Evolutionary conservation across 139 green algal species (phyloP).

Genomic region (Parachlorella kessleri): DNA sequence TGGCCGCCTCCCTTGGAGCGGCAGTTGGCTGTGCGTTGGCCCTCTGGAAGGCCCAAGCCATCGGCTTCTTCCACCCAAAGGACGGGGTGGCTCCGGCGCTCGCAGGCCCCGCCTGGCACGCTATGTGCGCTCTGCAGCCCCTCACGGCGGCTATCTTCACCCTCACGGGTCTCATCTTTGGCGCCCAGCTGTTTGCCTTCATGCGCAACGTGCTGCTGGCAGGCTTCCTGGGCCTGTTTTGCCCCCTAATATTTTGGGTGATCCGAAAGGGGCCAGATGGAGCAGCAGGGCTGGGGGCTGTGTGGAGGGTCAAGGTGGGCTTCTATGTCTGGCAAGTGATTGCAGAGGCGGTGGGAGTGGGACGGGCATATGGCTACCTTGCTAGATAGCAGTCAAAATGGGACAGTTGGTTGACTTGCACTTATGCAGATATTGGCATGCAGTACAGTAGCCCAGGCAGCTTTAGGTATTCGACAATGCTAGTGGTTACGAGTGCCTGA

Average conservation of each 20-base stretch:
- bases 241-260: slow-evolving; percentile 1
- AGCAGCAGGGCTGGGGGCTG: not conserved
- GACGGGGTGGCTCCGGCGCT: not conserved
- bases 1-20: not conserved
- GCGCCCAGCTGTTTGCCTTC: slow-evolving; percentile 6
- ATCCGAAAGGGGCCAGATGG: not conserved
- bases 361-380: not conserved
- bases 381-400: too few species aligned
- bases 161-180: slow-evolving; percentile 12
- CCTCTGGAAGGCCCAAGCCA: not conserved
- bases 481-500: too few species aligned
- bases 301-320: slow-evolving; percentile 4
- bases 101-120: not conserved
- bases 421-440: too few species aligned
- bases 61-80: not conserved
- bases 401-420: too few species aligned
- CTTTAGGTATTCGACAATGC: too few species aligned
- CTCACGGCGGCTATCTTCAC: not conserved
- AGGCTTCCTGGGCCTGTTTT: slow-evolving; percentile 4
- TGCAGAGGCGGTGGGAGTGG: slow-evolving; percentile 3
- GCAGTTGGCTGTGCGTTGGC: not conserved
- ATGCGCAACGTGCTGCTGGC: slow-evolving; percentile 14
- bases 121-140: not conserved
- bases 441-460: too few species aligned
- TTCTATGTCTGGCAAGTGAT: not conserved